phyloP scores from a whole-genome alignment of 2,329 filamentous ascomycete species.

The Alternaria arborescens region DNA sequence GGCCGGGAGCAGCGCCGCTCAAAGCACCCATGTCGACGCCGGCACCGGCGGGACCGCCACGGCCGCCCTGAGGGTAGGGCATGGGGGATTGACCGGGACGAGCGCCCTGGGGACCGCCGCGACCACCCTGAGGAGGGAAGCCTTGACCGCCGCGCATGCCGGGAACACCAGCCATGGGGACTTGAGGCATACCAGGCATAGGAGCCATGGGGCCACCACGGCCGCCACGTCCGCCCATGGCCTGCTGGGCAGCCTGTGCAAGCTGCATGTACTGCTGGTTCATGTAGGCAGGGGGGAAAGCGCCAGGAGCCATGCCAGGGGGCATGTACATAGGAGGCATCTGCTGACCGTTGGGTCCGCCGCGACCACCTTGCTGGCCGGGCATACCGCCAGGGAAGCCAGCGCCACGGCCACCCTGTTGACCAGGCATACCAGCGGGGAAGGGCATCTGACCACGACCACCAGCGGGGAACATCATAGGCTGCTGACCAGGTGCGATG shows the following conservation, averaged over 20 bases:
- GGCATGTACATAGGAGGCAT: slow-evolving; percentile 88
- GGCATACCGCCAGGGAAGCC: slow-evolving; percentile 85
- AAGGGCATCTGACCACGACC: slow-evolving; percentile 70
- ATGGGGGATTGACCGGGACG: slow-evolving; percentile 44
- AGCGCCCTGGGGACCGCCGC: slow-evolving; percentile 46
- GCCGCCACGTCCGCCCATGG: slow-evolving; percentile 60
- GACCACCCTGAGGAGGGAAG: slow-evolving; percentile 52
- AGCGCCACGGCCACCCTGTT: slow-evolving; percentile 82
- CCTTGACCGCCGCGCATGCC: slow-evolving; percentile 54
- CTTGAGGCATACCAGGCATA: slow-evolving; percentile 75
- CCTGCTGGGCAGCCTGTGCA: slow-evolving; percentile 74
- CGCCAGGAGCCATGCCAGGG: slow-evolving; percentile 67
- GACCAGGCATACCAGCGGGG: slow-evolving; percentile 69
- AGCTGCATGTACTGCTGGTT: slow-evolving; percentile 83
- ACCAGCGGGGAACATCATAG: slow-evolving; percentile 64
- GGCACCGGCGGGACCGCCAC: slow-evolving; percentile 31
- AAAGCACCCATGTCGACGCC: slow-evolving; percentile 63
- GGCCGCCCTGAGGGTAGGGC: slow-evolving; percentile 46
- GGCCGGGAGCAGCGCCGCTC: slow-evolving; percentile 65
- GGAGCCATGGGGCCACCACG: slow-evolving; percentile 69
- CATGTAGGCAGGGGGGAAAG: slow-evolving; percentile 77
- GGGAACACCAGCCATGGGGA: slow-evolving; percentile 65
- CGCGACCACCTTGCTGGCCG: slow-evolving; percentile 86
- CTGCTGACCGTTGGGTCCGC: slow-evolving; percentile 77
- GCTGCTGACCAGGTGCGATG: slow-evolving; percentile 84